Base-by-base conservation (phyloP, 148 eudicot genomes). In the Fagopyrum tataricum region DNA sequence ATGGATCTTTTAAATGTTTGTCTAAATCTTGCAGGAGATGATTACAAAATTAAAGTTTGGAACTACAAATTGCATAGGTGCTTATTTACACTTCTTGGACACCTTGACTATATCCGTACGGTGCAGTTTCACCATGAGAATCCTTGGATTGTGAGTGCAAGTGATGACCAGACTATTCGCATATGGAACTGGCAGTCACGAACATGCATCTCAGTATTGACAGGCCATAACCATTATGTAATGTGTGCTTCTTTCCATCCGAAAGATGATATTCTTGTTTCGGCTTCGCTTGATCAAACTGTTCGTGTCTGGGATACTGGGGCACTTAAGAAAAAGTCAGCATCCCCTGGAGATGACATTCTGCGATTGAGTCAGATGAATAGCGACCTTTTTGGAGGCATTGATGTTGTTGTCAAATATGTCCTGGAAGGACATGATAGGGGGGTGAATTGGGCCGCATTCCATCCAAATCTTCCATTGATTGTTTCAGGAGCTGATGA, bases 101-200 rank as follows among this genome's bases (percentile, higher is more conserved):
- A 70, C 72, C 72, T 70, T 44, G 72, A 70, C 23, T 70, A 70
- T 44, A 70, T 70, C 76, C 84, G 88, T 4, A 87, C 90, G 42
- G 88, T 87, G 43, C 90, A 87, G 56, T 87, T 87, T 70, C 90
- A 85, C 41, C 90, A 87, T 31, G 86, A 87, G 72, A 71, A 77
- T 73, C 90, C 90, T 72, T 87, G 90, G 90, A 87, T 87, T 8
- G 88, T 87, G 72, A 87, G 90, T 76, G 86, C 90, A 20, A 87
- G 90, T 79, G 90, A 87, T 77, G 90, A 87, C 72, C 90, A 87
- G 77, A 87, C 90, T 18, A 64, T 74, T 44, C 67, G 76, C 14
- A 44, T 74, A 64, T 74, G 76, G 76, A 74, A 74, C 23, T 74
- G 76, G 76, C 52, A 62, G 43, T 74, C 76, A 12, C 71, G 76